Evolutionary conservation across 306 rosid genomes (phyloP).

Genomic region (Prunus dulcis): DNA sequence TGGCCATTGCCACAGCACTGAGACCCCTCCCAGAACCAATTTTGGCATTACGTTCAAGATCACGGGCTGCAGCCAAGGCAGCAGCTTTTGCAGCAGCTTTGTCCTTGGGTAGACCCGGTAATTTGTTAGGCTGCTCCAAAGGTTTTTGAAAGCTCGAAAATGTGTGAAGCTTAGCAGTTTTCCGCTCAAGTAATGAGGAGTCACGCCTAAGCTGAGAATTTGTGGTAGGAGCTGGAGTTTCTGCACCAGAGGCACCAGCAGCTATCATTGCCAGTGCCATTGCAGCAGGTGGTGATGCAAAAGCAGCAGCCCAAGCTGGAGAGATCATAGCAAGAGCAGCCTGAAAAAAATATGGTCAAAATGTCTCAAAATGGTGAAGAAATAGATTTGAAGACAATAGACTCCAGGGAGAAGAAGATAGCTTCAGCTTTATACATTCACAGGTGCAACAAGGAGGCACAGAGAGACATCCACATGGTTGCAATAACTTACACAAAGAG

Average conservation of each 20-base stretch:
- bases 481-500: neutral
- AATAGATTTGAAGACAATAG: neutral
- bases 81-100: slow-evolving; percentile 98
- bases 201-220: slow-evolving; percentile 72
- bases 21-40: slow-evolving; percentile 99
- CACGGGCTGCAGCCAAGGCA: slow-evolving; percentile 94
- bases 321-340: slow-evolving; percentile 88
- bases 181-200: slow-evolving; percentile 77
- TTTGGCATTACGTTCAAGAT: slow-evolving; percentile 74
- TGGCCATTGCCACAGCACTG: slow-evolving; percentile 99
- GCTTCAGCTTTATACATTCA: neutral
- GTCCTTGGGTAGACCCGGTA: slow-evolving; percentile 72
- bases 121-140: slow-evolving; percentile 47
- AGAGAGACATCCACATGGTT: neutral
- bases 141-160: slow-evolving; percentile 97
- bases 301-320: slow-evolving; percentile 99
- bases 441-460: neutral
- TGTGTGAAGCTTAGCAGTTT: slow-evolving; percentile 67
- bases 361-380: neutral
- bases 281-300: slow-evolving; percentile 98
- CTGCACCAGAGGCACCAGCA: slow-evolving; percentile 95
- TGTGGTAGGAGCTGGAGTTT: slow-evolving; percentile 57
- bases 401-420: neutral
- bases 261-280: slow-evolving; percentile 99
- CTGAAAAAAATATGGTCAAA: slow-evolving; percentile 43